A percentile compares a stretch with the other conserved stretches of the same genome.
Conservation (phyloP, 225 moss, liverwort and hornwort species). For the Pseudisothecium myosuroides region DNA sequence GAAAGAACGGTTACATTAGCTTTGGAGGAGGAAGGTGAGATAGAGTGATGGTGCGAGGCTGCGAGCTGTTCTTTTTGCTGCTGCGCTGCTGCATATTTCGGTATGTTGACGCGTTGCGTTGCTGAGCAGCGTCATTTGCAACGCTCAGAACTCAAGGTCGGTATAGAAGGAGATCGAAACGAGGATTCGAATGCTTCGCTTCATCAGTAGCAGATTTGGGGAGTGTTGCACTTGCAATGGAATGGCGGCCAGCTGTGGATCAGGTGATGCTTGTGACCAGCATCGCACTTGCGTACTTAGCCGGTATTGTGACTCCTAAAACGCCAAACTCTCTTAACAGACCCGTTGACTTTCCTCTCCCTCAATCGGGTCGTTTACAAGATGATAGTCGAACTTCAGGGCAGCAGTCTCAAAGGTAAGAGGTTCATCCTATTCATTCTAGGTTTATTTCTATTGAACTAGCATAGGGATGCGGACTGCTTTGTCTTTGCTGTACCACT, state of each 20-base stretch:
- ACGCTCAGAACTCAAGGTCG: background rate
- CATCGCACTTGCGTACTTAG: conserved; percentile 42
- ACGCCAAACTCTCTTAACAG: background rate
- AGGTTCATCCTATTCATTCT: background rate
- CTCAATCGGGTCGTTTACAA: background rate
- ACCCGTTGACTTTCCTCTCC: background rate
- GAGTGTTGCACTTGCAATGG: conserved; percentile 24
- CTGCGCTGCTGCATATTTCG: background rate
- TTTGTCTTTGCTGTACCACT: background rate
- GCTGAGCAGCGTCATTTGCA: background rate
- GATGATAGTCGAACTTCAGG: background rate
- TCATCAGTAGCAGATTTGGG: conserved; percentile 26
- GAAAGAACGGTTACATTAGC: background rate
- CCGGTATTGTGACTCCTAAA: conserved; percentile 45
- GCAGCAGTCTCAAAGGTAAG: conserved; percentile 15
- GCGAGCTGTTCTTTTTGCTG: background rate
- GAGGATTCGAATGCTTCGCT: background rate
- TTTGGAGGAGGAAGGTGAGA: background rate
- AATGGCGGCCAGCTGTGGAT: conserved; percentile 49
- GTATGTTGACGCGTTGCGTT: background rate
- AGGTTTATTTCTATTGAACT: background rate
- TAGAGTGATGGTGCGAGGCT: background rate
- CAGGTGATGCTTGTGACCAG: conserved; percentile 49
- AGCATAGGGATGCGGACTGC: background rate
- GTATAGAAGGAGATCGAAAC: conserved; percentile 8